Percentiles rank a stretch among this genome's conserved stretches.
These are phyloP conservation scores for Penicillium digitatum DNA, from an alignment of 2,329 filamentous ascomycete genomes.

Conservation along the genomic window DNA sequence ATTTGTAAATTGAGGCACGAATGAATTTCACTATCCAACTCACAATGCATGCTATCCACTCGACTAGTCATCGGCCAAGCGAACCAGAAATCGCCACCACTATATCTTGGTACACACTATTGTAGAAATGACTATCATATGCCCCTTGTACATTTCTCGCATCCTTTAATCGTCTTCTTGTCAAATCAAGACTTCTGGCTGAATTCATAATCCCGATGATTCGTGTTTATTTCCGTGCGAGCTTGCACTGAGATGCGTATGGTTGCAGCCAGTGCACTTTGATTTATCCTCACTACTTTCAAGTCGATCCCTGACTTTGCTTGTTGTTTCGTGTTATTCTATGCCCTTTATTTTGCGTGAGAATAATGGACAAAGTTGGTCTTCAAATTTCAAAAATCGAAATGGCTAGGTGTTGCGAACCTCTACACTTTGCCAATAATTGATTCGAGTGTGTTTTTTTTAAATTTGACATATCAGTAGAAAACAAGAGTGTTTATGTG, in stretches of 20 bases:
- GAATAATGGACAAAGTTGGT: not conserved
- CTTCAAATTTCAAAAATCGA: not conserved
- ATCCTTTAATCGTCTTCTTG: not conserved
- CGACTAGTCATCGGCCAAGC: not conserved
- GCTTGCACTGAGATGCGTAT: not conserved
- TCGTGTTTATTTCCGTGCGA: not conserved
- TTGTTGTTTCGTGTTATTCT: not conserved
- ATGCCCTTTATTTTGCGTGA: not conserved
- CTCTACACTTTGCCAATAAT: not conserved
- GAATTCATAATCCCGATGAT: not conserved
- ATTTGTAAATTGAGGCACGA: not conserved
- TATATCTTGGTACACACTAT: not conserved
- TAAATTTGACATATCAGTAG: too few relatives aligned
- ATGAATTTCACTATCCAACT: not conserved
- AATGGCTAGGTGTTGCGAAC: not conserved
- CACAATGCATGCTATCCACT: not conserved
- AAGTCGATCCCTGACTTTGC: too few relatives aligned
- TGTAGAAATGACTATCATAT: conserved; percentile 6
- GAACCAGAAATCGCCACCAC: not conserved
- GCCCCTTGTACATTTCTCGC: not conserved
- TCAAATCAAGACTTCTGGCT: not conserved
- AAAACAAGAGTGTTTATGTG: not conserved
- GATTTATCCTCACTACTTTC: not conserved
- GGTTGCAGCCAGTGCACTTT: not conserved
- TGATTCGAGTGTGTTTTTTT: not conserved